These are phyloP conservation scores for Thuja plicata DNA, from an alignment of 83 land plant genomes.

Conservation along the genomic window DNA sequence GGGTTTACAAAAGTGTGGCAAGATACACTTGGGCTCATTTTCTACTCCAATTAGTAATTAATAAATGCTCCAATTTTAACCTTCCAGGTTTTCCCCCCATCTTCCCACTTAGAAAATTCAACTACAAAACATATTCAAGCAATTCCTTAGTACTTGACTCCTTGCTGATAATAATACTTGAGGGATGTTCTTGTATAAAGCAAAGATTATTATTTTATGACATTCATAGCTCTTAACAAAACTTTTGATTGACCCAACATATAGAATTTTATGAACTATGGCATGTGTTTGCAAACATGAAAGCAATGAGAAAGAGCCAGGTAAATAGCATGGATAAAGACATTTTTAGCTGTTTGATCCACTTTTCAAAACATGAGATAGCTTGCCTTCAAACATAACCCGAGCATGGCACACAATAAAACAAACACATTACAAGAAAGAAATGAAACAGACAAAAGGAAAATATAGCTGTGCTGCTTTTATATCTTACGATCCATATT, in stretches of 20 bases:
- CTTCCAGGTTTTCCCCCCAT: neutral
- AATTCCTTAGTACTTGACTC: neutral
- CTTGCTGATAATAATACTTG: neutral
- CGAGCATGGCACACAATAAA: neutral
- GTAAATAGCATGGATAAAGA: neutral
- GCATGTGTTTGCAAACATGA: neutral
- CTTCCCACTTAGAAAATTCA: neutral
- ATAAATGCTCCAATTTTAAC: neutral
- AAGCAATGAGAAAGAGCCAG: neutral
- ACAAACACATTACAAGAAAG: neutral
- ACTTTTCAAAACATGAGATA: neutral
- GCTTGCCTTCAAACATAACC: neutral
- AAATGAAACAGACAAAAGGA: neutral
- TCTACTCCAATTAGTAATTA: neutral
- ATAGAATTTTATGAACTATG: neutral
- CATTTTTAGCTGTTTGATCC: neutral
- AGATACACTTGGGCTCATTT: neutral
- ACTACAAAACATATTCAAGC: neutral
- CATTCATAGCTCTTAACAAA: neutral
- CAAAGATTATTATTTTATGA: neutral
- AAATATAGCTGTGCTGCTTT: neutral
- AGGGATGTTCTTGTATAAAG: neutral
- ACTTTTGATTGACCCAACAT: neutral
- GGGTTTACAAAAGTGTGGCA: neutral
- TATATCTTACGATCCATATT: conserved; percentile 78